Conservation (phyloP, 345 rosid genomes). For the Camelina hispida region DNA sequence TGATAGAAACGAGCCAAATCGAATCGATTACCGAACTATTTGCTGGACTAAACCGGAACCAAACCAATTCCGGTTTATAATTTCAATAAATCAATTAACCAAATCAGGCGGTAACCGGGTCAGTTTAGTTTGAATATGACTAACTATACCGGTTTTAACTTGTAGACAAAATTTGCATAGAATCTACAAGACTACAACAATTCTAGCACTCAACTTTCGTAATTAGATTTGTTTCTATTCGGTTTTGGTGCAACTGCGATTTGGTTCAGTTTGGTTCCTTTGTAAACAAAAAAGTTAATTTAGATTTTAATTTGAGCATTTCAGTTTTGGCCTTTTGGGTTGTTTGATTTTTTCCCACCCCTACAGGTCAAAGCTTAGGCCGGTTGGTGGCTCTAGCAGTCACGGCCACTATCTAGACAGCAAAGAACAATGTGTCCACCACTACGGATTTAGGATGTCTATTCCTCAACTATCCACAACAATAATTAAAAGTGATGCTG, state of each 20-base stretch:
- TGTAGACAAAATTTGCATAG: not conserved
- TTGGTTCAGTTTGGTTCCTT: not conserved
- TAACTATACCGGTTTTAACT: conserved; percentile 14
- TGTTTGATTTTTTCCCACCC: not conserved
- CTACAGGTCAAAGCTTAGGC: not conserved
- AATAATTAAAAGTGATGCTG: not conserved
- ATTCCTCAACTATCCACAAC: not conserved
- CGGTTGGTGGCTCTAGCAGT: conserved; percentile 11
- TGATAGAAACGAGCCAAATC: conserved; percentile 1
- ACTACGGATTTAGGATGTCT: not conserved
- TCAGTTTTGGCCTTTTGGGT: not conserved
- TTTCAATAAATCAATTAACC: not conserved
- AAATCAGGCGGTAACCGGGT: conserved; percentile 2
- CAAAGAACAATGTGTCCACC: conserved; percentile 14
- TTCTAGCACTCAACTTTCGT: not conserved
- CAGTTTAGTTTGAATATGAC: not conserved
- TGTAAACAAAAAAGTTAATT: not conserved
- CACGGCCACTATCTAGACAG: conserved; percentile 3
- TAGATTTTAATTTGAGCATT: not conserved
- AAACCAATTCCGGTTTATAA: conserved; percentile 20
- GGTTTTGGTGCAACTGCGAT: not conserved
- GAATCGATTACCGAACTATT: not conserved
- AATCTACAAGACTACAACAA: not conserved
- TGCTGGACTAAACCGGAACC: conserved; percentile 2
- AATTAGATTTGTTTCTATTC: not conserved